phyloP scores from a whole-genome alignment of 805 yeast species.

The Monosporozyma aquatica region DNA sequence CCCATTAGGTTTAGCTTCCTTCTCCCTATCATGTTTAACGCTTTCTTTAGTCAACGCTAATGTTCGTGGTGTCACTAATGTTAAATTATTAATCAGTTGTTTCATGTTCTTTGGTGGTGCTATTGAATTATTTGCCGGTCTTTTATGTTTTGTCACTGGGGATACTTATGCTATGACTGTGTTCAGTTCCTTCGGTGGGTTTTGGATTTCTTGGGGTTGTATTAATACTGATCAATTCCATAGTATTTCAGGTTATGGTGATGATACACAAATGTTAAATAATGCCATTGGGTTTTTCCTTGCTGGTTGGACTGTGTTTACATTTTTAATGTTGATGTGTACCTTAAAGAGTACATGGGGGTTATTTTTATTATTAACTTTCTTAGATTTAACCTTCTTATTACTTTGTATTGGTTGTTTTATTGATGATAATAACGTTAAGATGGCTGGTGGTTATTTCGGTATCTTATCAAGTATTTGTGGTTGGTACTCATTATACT shows the following conservation, averaged over 20 bases:
- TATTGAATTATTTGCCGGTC: constrained; percentile 62
- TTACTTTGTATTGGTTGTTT: constrained; percentile 43
- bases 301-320: constrained; percentile 57
- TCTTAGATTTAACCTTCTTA: constrained; percentile 47
- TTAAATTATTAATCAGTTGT: constrained; percentile 53
- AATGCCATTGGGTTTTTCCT: constrained; percentile 52
- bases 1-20: constrained; percentile 64
- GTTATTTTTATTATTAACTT: constrained; percentile 45
- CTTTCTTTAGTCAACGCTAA: constrained; percentile 53
- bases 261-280: constrained; percentile 35
- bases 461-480: constrained; percentile 47
- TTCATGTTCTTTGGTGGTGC: constrained; percentile 69
- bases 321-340: constrained; percentile 47
- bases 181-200: constrained; percentile 49
- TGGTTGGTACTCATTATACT: constrained; percentile 58
- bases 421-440: constrained; percentile 35
- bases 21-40: constrained; percentile 49
- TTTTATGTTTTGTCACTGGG: constrained; percentile 68
- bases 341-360: constrained; percentile 53
- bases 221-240: constrained; percentile 51
- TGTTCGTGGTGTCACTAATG: constrained; percentile 57
- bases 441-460: constrained; percentile 53
- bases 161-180: constrained; percentile 66
- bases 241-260: constrained; percentile 40
- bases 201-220: constrained; percentile 71